phyloP scores from a whole-genome alignment of 2,329 filamentous ascomycete genomes.

The Chrysoporthe cubensis region DNA sequence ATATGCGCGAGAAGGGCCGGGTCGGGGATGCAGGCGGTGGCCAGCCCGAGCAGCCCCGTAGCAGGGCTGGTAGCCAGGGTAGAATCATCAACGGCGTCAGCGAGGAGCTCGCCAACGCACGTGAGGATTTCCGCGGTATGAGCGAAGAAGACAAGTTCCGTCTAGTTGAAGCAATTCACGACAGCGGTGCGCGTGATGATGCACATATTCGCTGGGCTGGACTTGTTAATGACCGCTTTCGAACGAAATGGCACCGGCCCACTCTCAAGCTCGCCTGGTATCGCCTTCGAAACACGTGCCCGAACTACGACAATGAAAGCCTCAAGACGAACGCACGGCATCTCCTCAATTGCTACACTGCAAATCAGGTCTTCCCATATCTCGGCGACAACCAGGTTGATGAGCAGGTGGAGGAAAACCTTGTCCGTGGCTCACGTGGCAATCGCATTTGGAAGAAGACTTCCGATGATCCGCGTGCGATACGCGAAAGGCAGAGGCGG shows the following conservation, averaged over 20 bases:
- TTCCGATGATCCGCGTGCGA: constrained; percentile 18
- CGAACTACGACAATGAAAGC: constrained; percentile 37
- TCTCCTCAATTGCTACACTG: constrained; percentile 34
- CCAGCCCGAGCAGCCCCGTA: constrained; percentile 29
- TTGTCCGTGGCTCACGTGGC: constrained; percentile 16
- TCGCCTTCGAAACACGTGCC: constrained; percentile 42
- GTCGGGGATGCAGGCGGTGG: constrained; percentile 26
- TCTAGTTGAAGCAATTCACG: constrained; percentile 49
- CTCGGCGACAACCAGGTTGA: constrained; percentile 22
- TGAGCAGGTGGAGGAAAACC: constrained; percentile 20
- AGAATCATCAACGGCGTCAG: constrained; percentile 38
- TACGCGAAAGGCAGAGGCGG: constrained; percentile 23
- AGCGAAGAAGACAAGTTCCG: constrained; percentile 48
- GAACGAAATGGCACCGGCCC: constrained; percentile 43
- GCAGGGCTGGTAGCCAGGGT: constrained; percentile 10
- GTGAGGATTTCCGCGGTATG: constrained; percentile 48
- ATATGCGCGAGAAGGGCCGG: constrained; percentile 42
- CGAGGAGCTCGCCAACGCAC: constrained; percentile 50
- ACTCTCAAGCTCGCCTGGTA: constrained; percentile 46
- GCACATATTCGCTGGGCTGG: constrained; percentile 54
- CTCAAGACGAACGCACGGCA: constrained; percentile 42
- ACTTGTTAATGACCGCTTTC: constrained; percentile 47
- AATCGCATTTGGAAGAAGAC: constrained; percentile 22
- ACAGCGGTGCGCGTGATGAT: constrained; percentile 46
- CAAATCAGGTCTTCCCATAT: neutral